These are phyloP conservation scores for Trichophaea hybrida DNA, from an alignment of 2,329 filamentous ascomycete species.

Conservation along the genomic window DNA sequence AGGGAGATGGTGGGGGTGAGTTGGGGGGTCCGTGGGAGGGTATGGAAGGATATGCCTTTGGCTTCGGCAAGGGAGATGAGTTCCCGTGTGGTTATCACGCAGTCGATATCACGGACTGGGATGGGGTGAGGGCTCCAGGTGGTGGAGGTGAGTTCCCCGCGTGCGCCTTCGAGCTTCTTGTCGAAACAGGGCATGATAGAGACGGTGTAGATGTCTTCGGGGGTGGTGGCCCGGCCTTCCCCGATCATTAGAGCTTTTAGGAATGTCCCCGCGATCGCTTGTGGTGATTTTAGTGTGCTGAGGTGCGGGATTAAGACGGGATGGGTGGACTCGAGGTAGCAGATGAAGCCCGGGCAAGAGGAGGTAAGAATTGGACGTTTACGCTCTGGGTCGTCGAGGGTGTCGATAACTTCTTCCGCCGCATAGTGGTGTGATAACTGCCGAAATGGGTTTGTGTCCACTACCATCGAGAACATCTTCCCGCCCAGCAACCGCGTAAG, in stretches of 20 bases:
- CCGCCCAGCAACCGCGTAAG: conserved; percentile 49
- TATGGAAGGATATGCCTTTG: conserved; percentile 61
- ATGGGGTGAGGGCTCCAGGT: conserved; percentile 46
- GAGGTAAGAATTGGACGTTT: conserved; percentile 63
- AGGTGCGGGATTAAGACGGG: conserved; percentile 84
- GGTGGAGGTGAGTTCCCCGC: conserved; percentile 74
- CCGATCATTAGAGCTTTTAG: conserved; percentile 60
- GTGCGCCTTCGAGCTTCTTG: conserved; percentile 92
- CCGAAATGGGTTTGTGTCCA: conserved; percentile 74
- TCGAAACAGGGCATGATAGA: conserved; percentile 98
- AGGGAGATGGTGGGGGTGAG: conserved; percentile 32
- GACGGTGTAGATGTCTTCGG: conserved; percentile 74
- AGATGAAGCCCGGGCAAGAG: conserved; percentile 94
- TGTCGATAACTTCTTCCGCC: conserved; percentile 51
- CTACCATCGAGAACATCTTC: conserved; percentile 73
- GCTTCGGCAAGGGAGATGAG: conserved; percentile 77
- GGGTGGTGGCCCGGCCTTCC: conserved; percentile 56
- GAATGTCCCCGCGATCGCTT: conserved; percentile 78
- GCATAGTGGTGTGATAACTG: conserved; percentile 71
- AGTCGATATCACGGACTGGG: conserved; percentile 76
- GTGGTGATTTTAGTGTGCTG: conserved; percentile 81
- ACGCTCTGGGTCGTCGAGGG: conserved; percentile 29
- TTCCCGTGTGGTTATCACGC: conserved; percentile 93
- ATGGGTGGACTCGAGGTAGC: conserved; percentile 96
- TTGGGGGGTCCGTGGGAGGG: conserved; percentile 47